Evolutionary conservation across 139 green algal species (phyloP), one percentile per base, ranked within the genome.

Genomic region (Picocystis salinarum): DNA sequence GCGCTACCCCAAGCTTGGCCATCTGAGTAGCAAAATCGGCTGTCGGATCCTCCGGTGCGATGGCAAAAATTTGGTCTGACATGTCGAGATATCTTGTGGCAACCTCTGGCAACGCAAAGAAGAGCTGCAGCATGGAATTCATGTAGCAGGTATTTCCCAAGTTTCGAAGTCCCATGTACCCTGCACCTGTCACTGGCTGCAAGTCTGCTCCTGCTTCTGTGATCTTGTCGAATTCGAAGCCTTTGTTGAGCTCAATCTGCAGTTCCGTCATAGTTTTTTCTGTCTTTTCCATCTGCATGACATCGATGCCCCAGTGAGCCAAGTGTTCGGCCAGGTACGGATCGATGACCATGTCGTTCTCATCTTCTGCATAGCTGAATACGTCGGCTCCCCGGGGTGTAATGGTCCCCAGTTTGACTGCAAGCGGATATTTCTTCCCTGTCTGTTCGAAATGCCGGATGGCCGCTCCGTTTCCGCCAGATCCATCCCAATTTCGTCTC

Each of bases 71-170:
- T 1, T 39, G 31, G 0, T 30, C 13, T 0, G 53, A 65, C 0
- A 23, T 33, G 4, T 34, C 39, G 6, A 64, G 50, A 53, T 88
- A 94, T 23, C 73, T 64, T 28, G 63, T 13, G 6, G 48, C 17
- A 20, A 92, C 20, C 46, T 70, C 67, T 0, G 82, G 80, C 40
- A 93, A 23, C 4, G 59, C 60, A 64, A 75, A 85, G 39, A 92
- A 52, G 48, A 79, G 46, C 61, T 84, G 65, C 28, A 74, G 42
- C 29, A 72, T 50, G 20, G 56, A 50, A 65, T 87, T 90, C 73
- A 92, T 86, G 75, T 92, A 94, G 69, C 83, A 93, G 55, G 55
- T 81, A 73, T 99, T 99, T 45, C 89, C 89, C 44, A 97, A 66
- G 58, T 99, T 99, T 40, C 73, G 75, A 19, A 99, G 63, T 5